Evolutionary conservation across 805 yeast species (phyloP), one percentile per base, ranked within the genome.

Genomic region (Metschnikowia dekortorum): DNA sequence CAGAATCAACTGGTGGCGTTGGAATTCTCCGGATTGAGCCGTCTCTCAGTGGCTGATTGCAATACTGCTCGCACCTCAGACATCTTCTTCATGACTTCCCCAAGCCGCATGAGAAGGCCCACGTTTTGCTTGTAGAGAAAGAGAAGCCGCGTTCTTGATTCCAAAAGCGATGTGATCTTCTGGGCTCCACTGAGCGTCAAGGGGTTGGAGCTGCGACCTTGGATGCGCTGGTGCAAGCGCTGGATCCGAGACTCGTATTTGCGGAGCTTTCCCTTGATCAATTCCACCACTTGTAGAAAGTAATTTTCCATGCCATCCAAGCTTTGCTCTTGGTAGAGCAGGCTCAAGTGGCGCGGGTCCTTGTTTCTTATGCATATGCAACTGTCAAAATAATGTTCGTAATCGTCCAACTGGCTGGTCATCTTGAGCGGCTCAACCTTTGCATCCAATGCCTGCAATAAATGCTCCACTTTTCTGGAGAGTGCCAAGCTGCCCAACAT

Each of bases 381-480:
- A 32, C 39, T 34, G 40, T 35, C 40, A 13, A 44, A 44, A 30
- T 35, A 44, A 4, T 4, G 28, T 11, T 44, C 39, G 34, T 44
- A 44, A 29, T 44, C 46, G 40, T 44, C 46, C 33, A 44, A 36
- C 8, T 44, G 46, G 32, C 39, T 44, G 40, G 40, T 16, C 46
- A 44, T 28, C 18, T 35, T 16, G 30, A n/a, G 29, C 10, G 37
- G 45, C 8, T 29, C 46, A 13, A 34, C 33, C 29, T 16, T 29
- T n/a, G 46, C 39, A 29, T 44, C 46, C 46, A 44, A 44, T 14
- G 32, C 32, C 18, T n/a, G 39, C 32, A 44, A 16, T 14, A 44
- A 13, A 26, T 44, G 39, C 39, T 44, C 46, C 33, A 44, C 46
- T 35, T 29, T 13, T 35, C 7, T 35, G 7, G 46, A 35, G 11